A percentile compares a stretch with the other conserved stretches of the same genome.
Evolutionary conservation across 257 asterid species (phyloP).

Genomic region (Prunella vulgaris): DNA sequence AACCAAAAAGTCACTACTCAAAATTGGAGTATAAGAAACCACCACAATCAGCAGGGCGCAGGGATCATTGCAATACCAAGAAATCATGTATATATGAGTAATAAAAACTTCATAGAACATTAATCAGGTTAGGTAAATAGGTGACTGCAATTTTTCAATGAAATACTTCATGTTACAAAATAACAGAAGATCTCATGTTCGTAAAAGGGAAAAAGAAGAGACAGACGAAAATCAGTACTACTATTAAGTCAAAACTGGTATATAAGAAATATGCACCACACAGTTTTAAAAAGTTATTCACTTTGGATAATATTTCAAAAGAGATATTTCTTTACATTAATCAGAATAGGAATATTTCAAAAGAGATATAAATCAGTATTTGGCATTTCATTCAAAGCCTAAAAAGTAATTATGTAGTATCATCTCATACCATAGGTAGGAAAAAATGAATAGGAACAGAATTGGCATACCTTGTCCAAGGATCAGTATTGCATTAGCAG

Average conservation of each 20-base stretch:
- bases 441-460: background rate
- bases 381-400: background rate
- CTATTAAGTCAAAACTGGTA: background rate
- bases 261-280: background rate
- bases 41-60: background rate
- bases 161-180: background rate
- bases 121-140: background rate
- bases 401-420: slow-evolving; percentile 3
- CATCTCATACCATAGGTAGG: background rate
- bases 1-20: background rate
- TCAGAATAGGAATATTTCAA: background rate
- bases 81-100: background rate
- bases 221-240: background rate
- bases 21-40: slow-evolving; percentile 5
- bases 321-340: background rate
- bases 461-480: slow-evolving; percentile 71
- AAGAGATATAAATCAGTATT: background rate
- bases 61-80: background rate
- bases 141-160: background rate
- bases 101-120: background rate
- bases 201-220: background rate
- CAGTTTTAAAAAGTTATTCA: background rate
- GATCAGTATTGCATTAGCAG: slow-evolving; percentile 58
- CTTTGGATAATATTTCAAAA: background rate
- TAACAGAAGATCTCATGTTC: background rate